phyloP scores from a whole-genome alignment of 169 alveolate genomes.

The Neospora caninum region DNA sequence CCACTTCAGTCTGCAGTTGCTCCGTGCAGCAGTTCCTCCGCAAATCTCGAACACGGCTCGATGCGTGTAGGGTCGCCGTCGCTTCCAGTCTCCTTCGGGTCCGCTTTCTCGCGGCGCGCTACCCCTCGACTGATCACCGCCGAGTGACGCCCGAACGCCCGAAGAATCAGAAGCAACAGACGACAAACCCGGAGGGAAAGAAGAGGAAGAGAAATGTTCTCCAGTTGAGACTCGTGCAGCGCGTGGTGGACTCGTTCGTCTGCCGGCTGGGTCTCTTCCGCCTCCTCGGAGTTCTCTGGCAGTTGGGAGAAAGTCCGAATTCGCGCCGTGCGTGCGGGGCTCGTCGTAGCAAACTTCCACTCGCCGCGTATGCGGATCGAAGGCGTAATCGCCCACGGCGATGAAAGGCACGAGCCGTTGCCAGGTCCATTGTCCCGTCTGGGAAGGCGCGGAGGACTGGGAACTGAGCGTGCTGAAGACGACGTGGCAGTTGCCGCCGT shows the following conservation, averaged over 20 bases:
- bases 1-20: constrained; percentile 27
- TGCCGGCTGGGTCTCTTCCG: too few relatives aligned
- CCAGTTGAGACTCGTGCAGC: background rate
- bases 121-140: background rate
- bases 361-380: background rate
- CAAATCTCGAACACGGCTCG: constrained; percentile 31
- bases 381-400: constrained; percentile 2
- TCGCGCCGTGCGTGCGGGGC: background rate
- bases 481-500: constrained; percentile 10
- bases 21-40: background rate
- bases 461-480: background rate
- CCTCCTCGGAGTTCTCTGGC: too few relatives aligned
- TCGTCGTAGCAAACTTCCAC: constrained; percentile 10
- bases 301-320: too few relatives aligned
- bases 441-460: background rate
- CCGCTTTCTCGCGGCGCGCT: background rate
- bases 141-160: background rate
- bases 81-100: background rate
- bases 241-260: background rate
- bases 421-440: background rate
- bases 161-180: background rate
- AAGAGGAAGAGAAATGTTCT: background rate
- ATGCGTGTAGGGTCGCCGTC: background rate
- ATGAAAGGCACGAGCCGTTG: constrained; percentile 19
- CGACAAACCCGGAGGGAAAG: background rate